A percentile compares a stretch with the other conserved stretches of the same genome.
phyloP scores from a whole-genome alignment of 345 rosid species.

The Raphanus raphanistrum region DNA sequence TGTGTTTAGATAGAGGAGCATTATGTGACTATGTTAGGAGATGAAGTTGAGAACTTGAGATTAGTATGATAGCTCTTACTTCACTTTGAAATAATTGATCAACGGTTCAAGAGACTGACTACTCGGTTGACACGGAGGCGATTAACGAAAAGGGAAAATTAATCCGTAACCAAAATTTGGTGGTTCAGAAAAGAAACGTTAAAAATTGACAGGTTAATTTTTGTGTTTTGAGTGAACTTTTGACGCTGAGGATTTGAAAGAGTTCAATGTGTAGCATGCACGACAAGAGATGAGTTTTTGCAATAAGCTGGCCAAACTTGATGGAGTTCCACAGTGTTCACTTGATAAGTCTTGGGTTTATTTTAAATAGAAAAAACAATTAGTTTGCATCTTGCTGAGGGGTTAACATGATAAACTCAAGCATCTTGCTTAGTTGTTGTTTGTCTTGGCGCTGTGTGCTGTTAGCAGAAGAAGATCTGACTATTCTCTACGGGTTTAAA shows the following conservation, averaged over 20 bases:
- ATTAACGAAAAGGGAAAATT: no score
- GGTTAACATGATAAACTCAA: conserved; percentile 16
- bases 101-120: neutral
- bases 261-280: no score
- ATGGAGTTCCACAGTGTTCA: no score
- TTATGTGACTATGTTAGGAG: neutral
- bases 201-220: no score
- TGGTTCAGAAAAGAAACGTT: no score
- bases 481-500: conserved; percentile 25
- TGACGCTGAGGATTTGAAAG: no score
- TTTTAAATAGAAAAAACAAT: no score
- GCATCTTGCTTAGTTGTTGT: conserved; percentile 10
- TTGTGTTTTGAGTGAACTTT: no score
- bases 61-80: neutral
- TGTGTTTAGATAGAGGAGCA: neutral
- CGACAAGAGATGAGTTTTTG: no score
- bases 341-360: no score
- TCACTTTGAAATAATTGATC: neutral
- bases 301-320: no score
- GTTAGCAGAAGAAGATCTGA: conserved; percentile 39
- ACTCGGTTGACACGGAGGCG: neutral
- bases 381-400: conserved; percentile 14
- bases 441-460: conserved; percentile 17
- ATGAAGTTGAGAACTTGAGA: neutral
- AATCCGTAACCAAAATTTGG: no score